Evolutionary conservation across 2,329 filamentous ascomycete species (phyloP).

Genomic region (Falciphora oryzae): DNA sequence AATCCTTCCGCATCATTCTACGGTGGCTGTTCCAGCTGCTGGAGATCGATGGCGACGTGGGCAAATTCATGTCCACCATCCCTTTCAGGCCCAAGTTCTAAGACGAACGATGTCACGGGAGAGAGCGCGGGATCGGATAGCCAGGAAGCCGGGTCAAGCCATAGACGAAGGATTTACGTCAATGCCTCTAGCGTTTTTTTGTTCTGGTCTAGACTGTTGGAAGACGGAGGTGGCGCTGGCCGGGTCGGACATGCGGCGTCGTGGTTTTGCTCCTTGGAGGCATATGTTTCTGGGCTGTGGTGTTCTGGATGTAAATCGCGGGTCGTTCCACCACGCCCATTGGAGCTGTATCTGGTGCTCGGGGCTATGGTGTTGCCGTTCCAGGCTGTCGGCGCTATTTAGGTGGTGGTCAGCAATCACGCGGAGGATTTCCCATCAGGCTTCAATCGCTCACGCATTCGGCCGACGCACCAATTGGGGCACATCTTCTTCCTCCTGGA

Average conservation of each 20-base stretch:
- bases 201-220: too few species aligned
- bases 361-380: background rate
- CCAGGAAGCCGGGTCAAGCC: background rate
- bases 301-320: background rate
- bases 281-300: too few species aligned
- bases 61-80: background rate
- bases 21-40: slow-evolving; percentile 27
- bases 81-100: slow-evolving; percentile 2
- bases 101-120: background rate
- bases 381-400: too few species aligned
- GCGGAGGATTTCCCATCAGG: background rate
- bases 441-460: background rate
- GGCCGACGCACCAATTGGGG: background rate
- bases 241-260: too few species aligned
- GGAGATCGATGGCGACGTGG: slow-evolving; percentile 21
- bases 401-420: background rate
- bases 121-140: too few species aligned
- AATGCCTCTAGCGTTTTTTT: background rate
- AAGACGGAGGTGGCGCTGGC: too few species aligned
- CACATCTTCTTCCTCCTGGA: too few species aligned
- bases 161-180: background rate
- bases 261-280: too few species aligned
- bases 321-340: too few species aligned
- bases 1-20: slow-evolving; percentile 26
- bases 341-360: background rate